phyloP scores from a whole-genome alignment of 164 flowering plant species.

The Annona cherimola region DNA sequence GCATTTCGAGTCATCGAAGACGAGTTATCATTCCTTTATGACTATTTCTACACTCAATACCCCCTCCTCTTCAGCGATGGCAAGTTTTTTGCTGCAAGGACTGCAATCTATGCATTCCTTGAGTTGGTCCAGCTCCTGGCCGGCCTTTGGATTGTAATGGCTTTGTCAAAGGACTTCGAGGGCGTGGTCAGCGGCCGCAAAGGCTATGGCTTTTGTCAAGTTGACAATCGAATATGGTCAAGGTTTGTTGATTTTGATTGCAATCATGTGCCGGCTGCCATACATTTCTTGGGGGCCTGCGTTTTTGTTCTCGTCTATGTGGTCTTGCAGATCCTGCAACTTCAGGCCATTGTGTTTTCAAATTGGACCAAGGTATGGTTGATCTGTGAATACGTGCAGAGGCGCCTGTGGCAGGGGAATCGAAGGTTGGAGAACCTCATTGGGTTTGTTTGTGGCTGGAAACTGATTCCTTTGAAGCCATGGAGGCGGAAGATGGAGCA shows the following conservation, averaged over 20 bases:
- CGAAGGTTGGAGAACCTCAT: not conserved
- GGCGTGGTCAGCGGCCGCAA: not conserved
- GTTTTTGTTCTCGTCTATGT: not conserved
- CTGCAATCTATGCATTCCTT: not conserved
- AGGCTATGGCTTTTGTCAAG: not conserved
- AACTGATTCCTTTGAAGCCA: not conserved
- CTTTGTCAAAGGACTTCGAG: too few relatives aligned
- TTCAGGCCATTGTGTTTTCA: not conserved
- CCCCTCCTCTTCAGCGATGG: not conserved
- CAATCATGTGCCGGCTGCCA: not conserved
- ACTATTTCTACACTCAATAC: not conserved
- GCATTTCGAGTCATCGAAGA: conserved; percentile 2
- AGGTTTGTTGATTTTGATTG: not conserved
- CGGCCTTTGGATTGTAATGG: not conserved
- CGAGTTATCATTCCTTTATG: conserved; percentile 1
- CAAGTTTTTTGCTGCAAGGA: not conserved
- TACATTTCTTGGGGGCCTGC: not conserved
- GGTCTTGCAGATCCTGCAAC: not conserved
- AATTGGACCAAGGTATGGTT: conserved; percentile 1
- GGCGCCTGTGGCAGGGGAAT: not conserved
- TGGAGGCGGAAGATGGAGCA: not conserved
- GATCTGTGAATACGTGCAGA: not conserved
- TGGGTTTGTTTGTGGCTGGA: not conserved
- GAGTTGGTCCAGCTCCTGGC: not conserved
- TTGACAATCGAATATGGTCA: not conserved